A percentile compares a stretch with the other conserved stretches of the same genome.
These are phyloP conservation scores for Cladosporium colombiae DNA, from an alignment of 2,329 filamentous ascomycete species.

Conservation along the genomic window DNA sequence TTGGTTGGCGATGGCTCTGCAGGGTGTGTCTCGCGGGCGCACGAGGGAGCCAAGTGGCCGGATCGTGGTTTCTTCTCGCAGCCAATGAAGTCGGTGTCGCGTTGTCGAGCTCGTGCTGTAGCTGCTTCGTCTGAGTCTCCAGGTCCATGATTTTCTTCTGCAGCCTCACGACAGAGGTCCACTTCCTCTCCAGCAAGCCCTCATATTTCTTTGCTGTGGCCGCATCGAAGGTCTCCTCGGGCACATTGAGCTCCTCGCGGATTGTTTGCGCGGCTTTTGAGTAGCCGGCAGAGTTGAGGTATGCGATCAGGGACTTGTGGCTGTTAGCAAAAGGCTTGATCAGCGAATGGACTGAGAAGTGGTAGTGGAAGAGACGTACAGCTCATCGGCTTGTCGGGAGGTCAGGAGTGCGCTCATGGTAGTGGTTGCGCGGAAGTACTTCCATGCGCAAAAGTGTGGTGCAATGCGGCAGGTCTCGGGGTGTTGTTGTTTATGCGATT, in stretches of 20 bases:
- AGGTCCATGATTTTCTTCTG: conserved; percentile 99
- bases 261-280: conserved; percentile 69
- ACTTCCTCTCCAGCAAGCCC: conserved; percentile 93
- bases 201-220: conserved; percentile 91
- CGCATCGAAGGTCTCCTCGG: conserved; percentile 69
- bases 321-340: conserved; percentile 50
- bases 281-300: conserved; percentile 74
- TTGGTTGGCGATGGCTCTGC: conserved; percentile 76
- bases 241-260: conserved; percentile 73
- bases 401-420: conserved; percentile 76
- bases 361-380: conserved; percentile 59
- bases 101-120: conserved; percentile 83
- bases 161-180: conserved; percentile 90
- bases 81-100: conserved; percentile 74
- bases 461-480: background rate
- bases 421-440: conserved; percentile 25
- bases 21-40: conserved; percentile 78
- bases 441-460: conserved; percentile 14
- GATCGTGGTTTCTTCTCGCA: conserved; percentile 78
- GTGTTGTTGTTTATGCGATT: background rate
- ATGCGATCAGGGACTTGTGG: conserved; percentile 92
- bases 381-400: conserved; percentile 80
- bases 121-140: conserved; percentile 68
- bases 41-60: conserved; percentile 81
- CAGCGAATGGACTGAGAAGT: conserved; percentile 29